phyloP scores from a whole-genome alignment of 1,284 basidiomycete species.

The Cutaneotrichosporon daszewskae region DNA sequence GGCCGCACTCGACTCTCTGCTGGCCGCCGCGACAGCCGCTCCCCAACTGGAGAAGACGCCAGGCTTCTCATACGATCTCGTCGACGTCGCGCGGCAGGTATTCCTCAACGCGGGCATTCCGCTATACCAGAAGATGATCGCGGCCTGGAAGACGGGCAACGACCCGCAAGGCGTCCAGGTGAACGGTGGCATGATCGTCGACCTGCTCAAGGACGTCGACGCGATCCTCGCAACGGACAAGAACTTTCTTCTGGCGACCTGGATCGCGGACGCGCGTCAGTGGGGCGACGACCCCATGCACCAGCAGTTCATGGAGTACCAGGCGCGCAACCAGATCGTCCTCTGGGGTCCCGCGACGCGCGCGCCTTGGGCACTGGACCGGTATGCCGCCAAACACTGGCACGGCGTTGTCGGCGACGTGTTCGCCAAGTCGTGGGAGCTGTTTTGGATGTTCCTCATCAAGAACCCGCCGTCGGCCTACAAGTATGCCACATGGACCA shows the following conservation, averaged over 20 bases:
- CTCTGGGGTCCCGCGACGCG: slow-evolving; percentile 52
- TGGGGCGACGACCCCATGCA: slow-evolving; percentile 35
- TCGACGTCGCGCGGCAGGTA: slow-evolving; percentile 50
- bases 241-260: slow-evolving; percentile 46
- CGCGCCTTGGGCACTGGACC: slow-evolving; percentile 26
- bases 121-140: slow-evolving; percentile 27
- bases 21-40: slow-evolving; percentile 33
- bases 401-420: slow-evolving; percentile 49
- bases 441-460: slow-evolving; percentile 26
- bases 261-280: slow-evolving; percentile 46
- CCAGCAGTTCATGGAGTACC: slow-evolving; percentile 39
- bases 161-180: background rate
- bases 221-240: slow-evolving; percentile 43
- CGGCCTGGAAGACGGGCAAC: slow-evolving; percentile 5
- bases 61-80: slow-evolving; percentile 50
- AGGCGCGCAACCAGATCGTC: slow-evolving; percentile 51
- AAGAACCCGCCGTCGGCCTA: background rate
- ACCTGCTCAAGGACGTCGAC: slow-evolving; percentile 47
- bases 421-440: slow-evolving; percentile 46
- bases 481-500: slow-evolving; percentile 1
- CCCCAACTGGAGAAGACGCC: slow-evolving; percentile 28
- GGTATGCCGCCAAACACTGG: slow-evolving; percentile 52
- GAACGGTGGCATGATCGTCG: slow-evolving; percentile 21
- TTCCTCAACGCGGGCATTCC: slow-evolving; percentile 49
- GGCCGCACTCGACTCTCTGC: slow-evolving; percentile 44